Evolutionary conservation across 2,329 filamentous ascomycete species (phyloP), one percentile per base, ranked within the genome.

Genomic region (Pestalotiopsis sp.): DNA sequence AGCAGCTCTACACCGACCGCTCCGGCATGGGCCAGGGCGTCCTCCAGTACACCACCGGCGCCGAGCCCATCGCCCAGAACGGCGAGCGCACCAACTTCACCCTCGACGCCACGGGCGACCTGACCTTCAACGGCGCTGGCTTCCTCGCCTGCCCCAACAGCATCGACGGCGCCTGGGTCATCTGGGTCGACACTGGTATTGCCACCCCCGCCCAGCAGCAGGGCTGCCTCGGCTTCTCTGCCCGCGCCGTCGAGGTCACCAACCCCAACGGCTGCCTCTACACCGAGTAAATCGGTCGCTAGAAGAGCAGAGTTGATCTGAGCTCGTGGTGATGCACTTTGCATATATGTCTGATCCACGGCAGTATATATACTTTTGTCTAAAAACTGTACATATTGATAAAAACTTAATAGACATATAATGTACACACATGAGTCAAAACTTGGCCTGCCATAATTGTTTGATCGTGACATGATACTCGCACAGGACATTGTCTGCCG

Each of bases 11-110:
- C 70, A 83, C 83, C 55, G 87, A 90, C 75, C 83, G 84, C 58
- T 87, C 85, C 59, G 87, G 86, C 73, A 88, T 88, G 86, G 87
- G 85, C 70, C 84, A 86, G 71, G 88, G 88, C 64, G 77, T 80
- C 24, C 73, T 89, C 56, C 81, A 83, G 56, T 90, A 87, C 79
- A 81, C 82, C 40, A 85, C 82, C 3, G 83, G 83, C 56, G 81
- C 72, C 52, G 72, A 82, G 71, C 66, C 72, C 6, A 67, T 78
- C 0, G 80, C 81, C 38, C 72, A 71, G 40, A 82, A 85, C 73
- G 75, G 68, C 30, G 84, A 89, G 79, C 77, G 78, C 65, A 79
- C 78, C 58, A 81, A 81, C 66, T 90, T 85, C 80, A 70, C 76
- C 26, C 69, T 88, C 62, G 80, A 83, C 72, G 73, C 75, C 59